A percentile compares a stretch with the other conserved stretches of the same genome.
Evolutionary conservation across 2,329 filamentous ascomycete genomes (phyloP).

Genomic region (Penicillium thymicola): DNA sequence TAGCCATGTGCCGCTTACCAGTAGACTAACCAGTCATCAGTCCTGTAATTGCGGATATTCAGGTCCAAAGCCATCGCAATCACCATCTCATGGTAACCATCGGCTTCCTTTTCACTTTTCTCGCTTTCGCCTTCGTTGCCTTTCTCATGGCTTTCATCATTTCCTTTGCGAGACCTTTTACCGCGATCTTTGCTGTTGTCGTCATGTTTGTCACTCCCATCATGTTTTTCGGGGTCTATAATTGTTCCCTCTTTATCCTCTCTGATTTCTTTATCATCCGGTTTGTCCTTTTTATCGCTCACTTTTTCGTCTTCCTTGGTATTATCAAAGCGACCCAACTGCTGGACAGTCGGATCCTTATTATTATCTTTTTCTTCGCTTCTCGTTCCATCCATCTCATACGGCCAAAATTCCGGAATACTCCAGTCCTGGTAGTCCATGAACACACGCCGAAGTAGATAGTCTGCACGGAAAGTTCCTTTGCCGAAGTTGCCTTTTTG

Average conservation of each 20-base stretch:
- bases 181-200: background rate
- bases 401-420: background rate
- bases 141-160: background rate
- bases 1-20: background rate
- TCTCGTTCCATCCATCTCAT: background rate
- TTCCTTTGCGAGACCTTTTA: too few relatives aligned
- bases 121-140: background rate
- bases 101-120: background rate
- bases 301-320: background rate
- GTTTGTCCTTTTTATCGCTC: background rate
- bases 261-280: background rate
- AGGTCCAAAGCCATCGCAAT: background rate
- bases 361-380: background rate
- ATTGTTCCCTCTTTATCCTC: background rate
- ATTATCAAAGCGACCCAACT: background rate
- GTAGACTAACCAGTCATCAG: background rate
- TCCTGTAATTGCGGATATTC: background rate
- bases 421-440: background rate
- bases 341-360: background rate
- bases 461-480: background rate
- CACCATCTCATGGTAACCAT: background rate
- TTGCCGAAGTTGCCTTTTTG: background rate
- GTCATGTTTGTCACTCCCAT: background rate
- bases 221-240: background rate
- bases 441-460: background rate